Conservation (phyloP, 1,139 yeast genomes). For the Kluyveromyces marxianus region DNA sequence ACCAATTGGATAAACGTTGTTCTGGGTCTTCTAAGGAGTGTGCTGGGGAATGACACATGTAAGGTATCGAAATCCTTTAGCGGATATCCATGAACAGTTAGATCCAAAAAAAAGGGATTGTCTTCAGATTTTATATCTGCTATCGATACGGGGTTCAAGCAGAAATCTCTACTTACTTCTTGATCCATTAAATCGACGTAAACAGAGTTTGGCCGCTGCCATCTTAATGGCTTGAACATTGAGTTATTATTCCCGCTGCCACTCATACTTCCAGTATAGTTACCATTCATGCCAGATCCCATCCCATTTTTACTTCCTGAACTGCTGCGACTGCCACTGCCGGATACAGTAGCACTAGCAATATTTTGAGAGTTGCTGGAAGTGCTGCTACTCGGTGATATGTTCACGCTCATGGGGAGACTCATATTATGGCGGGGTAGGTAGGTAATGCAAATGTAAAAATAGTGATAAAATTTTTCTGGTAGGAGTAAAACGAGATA, state of each 20-base stretch:
- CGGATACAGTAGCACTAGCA: neutral
- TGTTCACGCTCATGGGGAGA: neutral
- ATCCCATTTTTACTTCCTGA: too few relatives aligned
- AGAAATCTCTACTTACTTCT: constrained; percentile 2
- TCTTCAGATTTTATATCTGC: neutral
- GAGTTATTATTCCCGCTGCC: neutral
- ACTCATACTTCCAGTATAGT: neutral
- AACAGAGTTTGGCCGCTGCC: neutral
- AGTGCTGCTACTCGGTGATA: neutral
- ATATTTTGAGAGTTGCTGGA: neutral
- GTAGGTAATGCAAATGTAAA: too few relatives aligned
- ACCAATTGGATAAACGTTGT: constrained; percentile 43
- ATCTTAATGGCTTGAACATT: neutral
- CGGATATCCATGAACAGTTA: constrained; percentile 5
- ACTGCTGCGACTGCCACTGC: neutral
- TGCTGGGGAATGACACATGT: constrained; percentile 64
- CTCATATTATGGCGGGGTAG: neutral
- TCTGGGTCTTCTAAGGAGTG: constrained; percentile 56
- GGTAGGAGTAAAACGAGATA: neutral
- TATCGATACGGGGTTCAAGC: neutral
- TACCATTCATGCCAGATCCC: neutral
- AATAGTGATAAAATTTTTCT: too few relatives aligned
- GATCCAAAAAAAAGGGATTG: constrained; percentile 3
- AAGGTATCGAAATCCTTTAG: constrained; percentile 23
- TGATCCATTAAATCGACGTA: constrained; percentile 2